Base-by-base conservation (phyloP, 306 rosid species). In the Citrullus amarus region DNA sequence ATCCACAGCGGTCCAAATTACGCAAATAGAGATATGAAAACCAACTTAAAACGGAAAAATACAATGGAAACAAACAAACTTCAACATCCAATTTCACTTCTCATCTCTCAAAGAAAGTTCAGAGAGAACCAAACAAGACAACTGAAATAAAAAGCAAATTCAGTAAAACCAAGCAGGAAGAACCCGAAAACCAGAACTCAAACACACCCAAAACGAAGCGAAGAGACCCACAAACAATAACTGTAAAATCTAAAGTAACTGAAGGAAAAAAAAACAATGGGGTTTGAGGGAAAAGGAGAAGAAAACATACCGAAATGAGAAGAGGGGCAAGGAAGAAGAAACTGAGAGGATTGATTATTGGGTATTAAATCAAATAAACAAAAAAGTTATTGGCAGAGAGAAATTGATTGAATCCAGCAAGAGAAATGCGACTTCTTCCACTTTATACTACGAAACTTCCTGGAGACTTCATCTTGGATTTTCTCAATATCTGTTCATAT, bases 381-480 rank as follows among this genome's bases (percentile, higher is more conserved):
- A 74, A 74, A 51, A 53, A 17, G 39, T 34, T 51, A 4, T 68
- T 46, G 32, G 76, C 38, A 46, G 76, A 71, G 28, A 48, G 66
- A 22, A 43, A 17, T 53, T 56, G 79, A 75, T 75, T 75, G 66
- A 34, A 75, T 54, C 66, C 63, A 75, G 79, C 79, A n/a, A 57
- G 53, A 75, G 3, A 55, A 75, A 20, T 48, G 79, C 50, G 66
- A 75, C 79, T 75, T 75, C 66, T 57, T 75, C 66, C 66, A 54
- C 79, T 57, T 54, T 54, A 75, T 75, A 38, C 51, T 34, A 57
- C 67, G 79, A 75, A 75, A 75, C 79, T 75, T 75, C 79, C 66
- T 20, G 20, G 79, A 75, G 54, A 57, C 67, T 75, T 75, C 79
- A 36, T 48, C 38, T 71, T 71, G 32, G 54, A 12, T 12, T 28